These are phyloP conservation scores for Zoysia matrella DNA, from an alignment of 202 grass and related monocot genomes.

Conservation along the genomic window DNA sequence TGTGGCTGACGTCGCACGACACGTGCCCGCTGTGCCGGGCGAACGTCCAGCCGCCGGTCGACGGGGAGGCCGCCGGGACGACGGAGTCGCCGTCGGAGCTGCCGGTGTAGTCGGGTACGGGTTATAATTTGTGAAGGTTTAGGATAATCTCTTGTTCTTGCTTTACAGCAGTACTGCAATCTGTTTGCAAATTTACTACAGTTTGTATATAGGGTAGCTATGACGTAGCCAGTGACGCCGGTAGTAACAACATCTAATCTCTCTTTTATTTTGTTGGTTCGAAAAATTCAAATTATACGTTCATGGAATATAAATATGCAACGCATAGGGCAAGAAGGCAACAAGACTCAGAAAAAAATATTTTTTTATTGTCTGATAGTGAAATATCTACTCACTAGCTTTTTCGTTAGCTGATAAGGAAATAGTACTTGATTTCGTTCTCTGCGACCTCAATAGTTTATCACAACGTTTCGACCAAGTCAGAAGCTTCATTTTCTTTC, in stretches of 20 bases:
- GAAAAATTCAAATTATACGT: no score
- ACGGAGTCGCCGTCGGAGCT: neutral
- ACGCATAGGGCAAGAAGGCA: no score
- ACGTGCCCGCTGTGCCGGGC: no score
- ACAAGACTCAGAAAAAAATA: no score
- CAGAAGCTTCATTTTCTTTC: neutral
- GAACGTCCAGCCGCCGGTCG: neutral
- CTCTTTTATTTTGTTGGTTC: no score
- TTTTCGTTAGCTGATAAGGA: no score
- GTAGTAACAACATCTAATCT: no score
- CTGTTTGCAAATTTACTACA: slow-evolving; percentile 56
- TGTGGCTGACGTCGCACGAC: no score
- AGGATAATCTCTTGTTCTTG: neutral
- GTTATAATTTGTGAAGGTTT: neutral
- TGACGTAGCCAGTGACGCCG: no score
- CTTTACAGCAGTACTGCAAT: neutral
- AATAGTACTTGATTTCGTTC: neutral
- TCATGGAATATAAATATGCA: no score
- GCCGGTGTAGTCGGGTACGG: slow-evolving; percentile 19
- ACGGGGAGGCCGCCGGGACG: neutral
- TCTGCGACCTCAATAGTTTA: neutral
- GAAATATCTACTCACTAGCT: no score
- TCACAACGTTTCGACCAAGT: neutral
- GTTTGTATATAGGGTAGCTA: neutral
- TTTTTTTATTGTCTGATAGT: no score